Base-by-base conservation (phyloP, 768 basidiomycete genomes). In the Candolleomyces aberdarensis region DNA sequence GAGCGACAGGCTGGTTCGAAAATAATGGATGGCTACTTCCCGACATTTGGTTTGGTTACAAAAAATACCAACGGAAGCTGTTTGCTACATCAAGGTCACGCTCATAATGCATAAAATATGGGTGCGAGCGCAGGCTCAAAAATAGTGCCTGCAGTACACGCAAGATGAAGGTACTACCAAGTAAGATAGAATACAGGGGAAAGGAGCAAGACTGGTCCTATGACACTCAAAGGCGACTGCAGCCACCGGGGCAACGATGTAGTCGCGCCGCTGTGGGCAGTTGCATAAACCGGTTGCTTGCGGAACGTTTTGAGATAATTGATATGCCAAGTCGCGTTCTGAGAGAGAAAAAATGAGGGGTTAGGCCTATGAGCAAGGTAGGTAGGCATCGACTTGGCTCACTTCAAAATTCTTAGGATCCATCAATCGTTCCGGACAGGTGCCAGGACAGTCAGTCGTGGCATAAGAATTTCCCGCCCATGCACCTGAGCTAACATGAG, bases 281-380 rank as follows among this genome's bases (percentile, higher is more conserved):
- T 54, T 11, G 60, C 60, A 32, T 40, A 47, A 17, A 61, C 51
- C 13, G 56, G 55, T 8, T 83, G 81, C 66, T 86, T 85, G 62
- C 78, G 79, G 73, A 90, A 93, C n/a, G 91, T 86, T 69, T 89
- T 88, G 53, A 93, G 78, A 10, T 78, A 85, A 69, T 92, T 93
- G 70, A 93, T 92, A 62, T 79, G 84, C 91, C 91, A 93, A 0
- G 85, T 84, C 2, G 91, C 89, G 69, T 92, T 91, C 91, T 92
- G 62, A 46, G 9, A 29, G 32, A 13, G 39, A 56, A 6, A 46
- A 50, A 19, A 22, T 41, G 19, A 51, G 58, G 22, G 31, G 17
- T 36, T 11, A 58, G 17, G 62, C 14, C 36, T 36, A 67, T 20
- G 40, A 54, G 58, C 6, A 36, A 11, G 36, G 5, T 11, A 36